These are phyloP conservation scores for Viridothelium virens DNA, from an alignment of 495 filamentous ascomycete species.

Conservation along the genomic window DNA sequence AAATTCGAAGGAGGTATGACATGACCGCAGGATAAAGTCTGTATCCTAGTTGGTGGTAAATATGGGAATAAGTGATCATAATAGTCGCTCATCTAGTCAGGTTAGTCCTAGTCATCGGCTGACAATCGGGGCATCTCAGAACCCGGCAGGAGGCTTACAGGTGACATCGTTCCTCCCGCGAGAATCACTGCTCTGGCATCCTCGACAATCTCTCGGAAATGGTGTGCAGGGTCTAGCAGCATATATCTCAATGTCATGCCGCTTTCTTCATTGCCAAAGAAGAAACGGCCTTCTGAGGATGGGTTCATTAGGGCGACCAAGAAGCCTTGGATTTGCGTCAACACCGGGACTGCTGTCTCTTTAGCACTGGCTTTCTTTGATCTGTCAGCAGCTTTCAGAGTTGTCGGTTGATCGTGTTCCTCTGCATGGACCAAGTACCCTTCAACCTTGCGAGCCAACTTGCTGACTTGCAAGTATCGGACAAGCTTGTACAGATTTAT, in stretches of 20 bases:
- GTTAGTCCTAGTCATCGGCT: conserved; percentile 1
- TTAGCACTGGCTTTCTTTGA: not conserved
- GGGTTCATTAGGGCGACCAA: conserved; percentile 79
- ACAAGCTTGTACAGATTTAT: conserved; percentile 88
- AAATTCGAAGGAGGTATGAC: conserved; percentile 82
- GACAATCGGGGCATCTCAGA: not conserved
- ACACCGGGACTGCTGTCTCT: conserved; percentile 53
- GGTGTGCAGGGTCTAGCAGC: conserved; percentile 85
- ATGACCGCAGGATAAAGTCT: conserved; percentile 85
- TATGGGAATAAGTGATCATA: conserved; percentile 76
- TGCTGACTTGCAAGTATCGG: conserved; percentile 81
- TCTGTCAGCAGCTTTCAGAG: not conserved
- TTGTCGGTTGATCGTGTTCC: conserved; percentile 31
- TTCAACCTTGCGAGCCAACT: conserved; percentile 89
- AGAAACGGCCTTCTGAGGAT: conserved; percentile 78
- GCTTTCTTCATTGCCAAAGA: conserved; percentile 53
- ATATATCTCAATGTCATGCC: conserved; percentile 71
- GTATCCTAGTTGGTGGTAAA: conserved; percentile 53
- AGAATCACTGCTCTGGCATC: conserved; percentile 83
- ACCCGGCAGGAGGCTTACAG: conserved; percentile 29
- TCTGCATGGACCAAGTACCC: conserved; percentile 63
- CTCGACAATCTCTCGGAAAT: conserved; percentile 82
- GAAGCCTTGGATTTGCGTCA: conserved; percentile 80
- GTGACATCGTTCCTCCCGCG: conserved; percentile 95
- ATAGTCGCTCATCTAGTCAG: conserved; percentile 69